A percentile compares a stretch with the other conserved stretches of the same genome.
Conservation (phyloP, 2,329 filamentous ascomycete genomes). For the Xylaria sp. region DNA sequence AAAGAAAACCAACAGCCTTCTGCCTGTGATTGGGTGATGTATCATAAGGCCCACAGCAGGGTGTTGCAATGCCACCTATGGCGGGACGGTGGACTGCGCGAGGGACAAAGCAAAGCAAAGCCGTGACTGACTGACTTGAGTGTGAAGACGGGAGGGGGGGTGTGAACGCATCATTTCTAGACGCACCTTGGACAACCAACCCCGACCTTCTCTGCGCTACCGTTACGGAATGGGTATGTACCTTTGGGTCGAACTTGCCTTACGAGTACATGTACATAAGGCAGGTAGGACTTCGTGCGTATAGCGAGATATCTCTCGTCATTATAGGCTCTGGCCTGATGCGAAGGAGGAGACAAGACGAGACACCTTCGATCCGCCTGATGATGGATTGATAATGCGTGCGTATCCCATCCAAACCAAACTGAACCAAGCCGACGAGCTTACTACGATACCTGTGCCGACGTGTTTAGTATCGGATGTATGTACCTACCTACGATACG, state of each 20-base stretch:
- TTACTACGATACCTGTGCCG: too few species aligned
- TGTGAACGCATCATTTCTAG: not conserved
- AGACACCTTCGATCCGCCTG: too few species aligned
- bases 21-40: constrained; percentile 8
- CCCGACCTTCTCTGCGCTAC: not conserved
- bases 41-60: constrained; percentile 2
- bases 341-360: too few species aligned
- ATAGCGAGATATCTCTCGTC: too few species aligned
- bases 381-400: too few species aligned
- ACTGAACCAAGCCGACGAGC: too few species aligned
- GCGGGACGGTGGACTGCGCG: not conserved
- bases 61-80: constrained; percentile 1
- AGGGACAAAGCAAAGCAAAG: not conserved
- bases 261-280: too few species aligned
- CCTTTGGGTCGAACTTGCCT: not conserved
- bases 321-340: too few species aligned
- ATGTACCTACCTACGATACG: too few species aligned
- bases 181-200: not conserved
- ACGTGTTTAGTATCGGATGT: too few species aligned
- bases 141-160: not conserved
- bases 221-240: not conserved
- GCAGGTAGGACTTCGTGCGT: too few species aligned
- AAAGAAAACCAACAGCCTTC: not conserved
- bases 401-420: too few species aligned
- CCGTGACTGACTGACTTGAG: not conserved